Evolutionary conservation across 2,329 filamentous ascomycete genomes (phyloP), one percentile per base, ranked within the genome.

Genomic region (Fusarium metavorans): DNA sequence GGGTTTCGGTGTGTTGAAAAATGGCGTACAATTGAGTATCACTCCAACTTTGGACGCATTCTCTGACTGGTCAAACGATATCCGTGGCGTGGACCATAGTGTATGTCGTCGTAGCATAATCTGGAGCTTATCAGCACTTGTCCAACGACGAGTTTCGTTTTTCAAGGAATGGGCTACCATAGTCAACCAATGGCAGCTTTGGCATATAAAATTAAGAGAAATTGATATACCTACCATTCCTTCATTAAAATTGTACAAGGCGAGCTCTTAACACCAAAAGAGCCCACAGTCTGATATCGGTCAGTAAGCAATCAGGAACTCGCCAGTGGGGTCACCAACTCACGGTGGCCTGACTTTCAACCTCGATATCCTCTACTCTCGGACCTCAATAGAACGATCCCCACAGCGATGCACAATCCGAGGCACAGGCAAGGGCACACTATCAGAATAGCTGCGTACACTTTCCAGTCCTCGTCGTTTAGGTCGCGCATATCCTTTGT

Each of bases 401-500:
- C 67, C 14, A 45, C 50, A 6, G 37, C 64, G 13, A 68, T 54
- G 23, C 67, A 41, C 6, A 67, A 13, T 0, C 23, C 2, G 32
- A 68, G 61, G 6, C 43, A 35, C 6, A 32, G 3, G 60, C 64
- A 27, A 30, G 60, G 11, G 48, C 67, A 6, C 54, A 37, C 11
- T 35, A 68, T 68, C 5, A 69, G 59, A 18, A 72, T 62, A 16
- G 45, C 27, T 0, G 69, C 58, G 27, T 60, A 72, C 39, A 56
- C 63, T 4, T 30, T 62, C 56, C 67, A 62, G 2, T 72, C 69
- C 14, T 62, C 57, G 2, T 66, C 67, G 0, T 48, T 14, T 1
- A 64, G 50, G 5, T 66, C 50, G 18, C 69, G 48, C 50, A 72
- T 23, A 18, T 71, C 67, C 4, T 67, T 72, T 9, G 69, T 72